Evolutionary conservation across 352 stramenopile genomes (phyloP).

Genomic region (Pythium phragmitis): DNA sequence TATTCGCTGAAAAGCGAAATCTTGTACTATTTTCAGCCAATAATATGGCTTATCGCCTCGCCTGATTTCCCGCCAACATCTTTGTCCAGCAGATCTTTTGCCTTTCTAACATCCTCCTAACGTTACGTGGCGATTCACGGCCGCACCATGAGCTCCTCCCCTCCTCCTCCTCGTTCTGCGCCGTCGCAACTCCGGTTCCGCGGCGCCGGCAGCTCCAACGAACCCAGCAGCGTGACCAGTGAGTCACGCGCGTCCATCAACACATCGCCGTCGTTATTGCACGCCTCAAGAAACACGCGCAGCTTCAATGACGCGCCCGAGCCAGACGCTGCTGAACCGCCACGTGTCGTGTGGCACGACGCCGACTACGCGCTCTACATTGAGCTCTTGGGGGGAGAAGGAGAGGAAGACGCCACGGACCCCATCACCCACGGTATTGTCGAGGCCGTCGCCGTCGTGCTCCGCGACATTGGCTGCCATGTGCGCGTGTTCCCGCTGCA

Average conservation of each 20-base stretch:
- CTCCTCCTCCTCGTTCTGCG: not conserved
- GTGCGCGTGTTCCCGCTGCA: constrained; percentile 45
- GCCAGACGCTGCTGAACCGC: too few species aligned
- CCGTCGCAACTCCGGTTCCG: constrained; percentile 12
- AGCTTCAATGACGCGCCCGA: not conserved
- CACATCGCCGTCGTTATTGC: not conserved
- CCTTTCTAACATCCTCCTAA: not conserved
- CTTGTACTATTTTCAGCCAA: not conserved
- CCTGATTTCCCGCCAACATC: not conserved
- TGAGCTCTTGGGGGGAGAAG: constrained; percentile 11
- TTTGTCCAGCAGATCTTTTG: not conserved
- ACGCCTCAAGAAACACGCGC: constrained; percentile 1
- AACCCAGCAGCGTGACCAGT: not conserved
- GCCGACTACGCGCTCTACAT: constrained; percentile 32
- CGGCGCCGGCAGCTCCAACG: not conserved
- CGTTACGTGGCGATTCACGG: not conserved
- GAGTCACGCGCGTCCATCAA: not conserved
- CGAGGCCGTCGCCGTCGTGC: constrained; percentile 33
- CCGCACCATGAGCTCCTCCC: not conserved
- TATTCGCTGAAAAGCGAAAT: not conserved
- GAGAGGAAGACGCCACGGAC: not conserved
- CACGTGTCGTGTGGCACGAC: constrained; percentile 18
- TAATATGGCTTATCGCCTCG: not conserved
- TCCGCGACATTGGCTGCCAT: constrained; percentile 41
- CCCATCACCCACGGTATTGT: constrained; percentile 34